Percentiles rank a stretch among this genome's conserved stretches.
phyloP scores from a whole-genome alignment of 2,329 filamentous ascomycete species.

The Paramyrothecium roridum region DNA sequence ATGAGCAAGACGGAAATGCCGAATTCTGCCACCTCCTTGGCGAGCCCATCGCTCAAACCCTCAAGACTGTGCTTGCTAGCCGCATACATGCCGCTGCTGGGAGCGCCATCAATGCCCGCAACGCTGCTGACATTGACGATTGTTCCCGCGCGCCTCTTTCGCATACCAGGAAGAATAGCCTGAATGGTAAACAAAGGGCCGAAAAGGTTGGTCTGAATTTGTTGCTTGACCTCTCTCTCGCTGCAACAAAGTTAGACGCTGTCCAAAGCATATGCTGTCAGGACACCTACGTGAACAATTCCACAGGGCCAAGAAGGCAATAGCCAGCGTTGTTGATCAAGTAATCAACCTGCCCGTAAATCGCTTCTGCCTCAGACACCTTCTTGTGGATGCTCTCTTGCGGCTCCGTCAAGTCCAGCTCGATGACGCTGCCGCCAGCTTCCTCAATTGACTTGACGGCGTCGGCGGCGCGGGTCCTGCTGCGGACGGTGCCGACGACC shows the following conservation, averaged over 20 bases:
- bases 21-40: conserved; percentile 38
- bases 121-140: conserved; percentile 45
- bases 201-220: conserved; percentile 47
- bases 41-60: conserved; percentile 38
- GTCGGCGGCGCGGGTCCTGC: conserved; percentile 8
- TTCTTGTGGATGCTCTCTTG: conserved; percentile 18
- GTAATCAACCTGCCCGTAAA: conserved; percentile 38
- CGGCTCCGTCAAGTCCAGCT: conserved; percentile 23
- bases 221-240: conserved; percentile 33
- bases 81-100: conserved; percentile 39
- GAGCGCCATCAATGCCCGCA: conserved; percentile 33
- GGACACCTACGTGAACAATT: conserved; percentile 19
- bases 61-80: conserved; percentile 43
- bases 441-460: conserved; percentile 15
- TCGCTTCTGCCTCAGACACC: conserved; percentile 19
- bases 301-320: conserved; percentile 18
- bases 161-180: conserved; percentile 44
- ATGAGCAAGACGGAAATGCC: conserved; percentile 40
- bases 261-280: not conserved
- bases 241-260: conserved; percentile 13
- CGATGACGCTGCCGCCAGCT: conserved; percentile 21
- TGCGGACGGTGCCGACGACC: conserved; percentile 16
- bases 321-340: conserved; percentile 51
- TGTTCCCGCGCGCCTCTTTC: conserved; percentile 33
- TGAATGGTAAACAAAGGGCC: conserved; percentile 44